These are phyloP conservation scores for Russula foetens DNA, from an alignment of 768 basidiomycete genomes.

Conservation along the genomic window DNA sequence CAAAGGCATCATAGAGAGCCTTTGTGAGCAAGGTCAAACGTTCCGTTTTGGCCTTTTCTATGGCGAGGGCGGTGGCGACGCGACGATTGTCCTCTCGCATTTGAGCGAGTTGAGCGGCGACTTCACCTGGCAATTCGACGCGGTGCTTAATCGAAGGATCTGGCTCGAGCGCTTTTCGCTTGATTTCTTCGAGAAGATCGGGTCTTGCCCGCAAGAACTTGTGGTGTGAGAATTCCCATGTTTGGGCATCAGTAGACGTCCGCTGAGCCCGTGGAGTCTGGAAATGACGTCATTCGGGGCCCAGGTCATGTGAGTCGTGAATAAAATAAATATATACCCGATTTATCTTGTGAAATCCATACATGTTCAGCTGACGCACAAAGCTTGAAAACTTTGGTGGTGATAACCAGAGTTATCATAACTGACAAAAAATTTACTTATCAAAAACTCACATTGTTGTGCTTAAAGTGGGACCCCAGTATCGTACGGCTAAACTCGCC, in stretches of 20 bases:
- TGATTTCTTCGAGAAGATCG: conserved; percentile 79
- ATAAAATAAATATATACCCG: conserved; percentile 42
- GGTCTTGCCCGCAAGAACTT: conserved; percentile 77
- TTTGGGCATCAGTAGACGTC: conserved; percentile 72
- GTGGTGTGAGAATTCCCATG: conserved; percentile 85
- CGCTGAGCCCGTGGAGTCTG: conserved; percentile 80
- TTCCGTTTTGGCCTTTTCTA: conserved; percentile 55
- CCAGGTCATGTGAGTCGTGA: conserved; percentile 7
- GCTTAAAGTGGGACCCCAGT: conserved; percentile 82
- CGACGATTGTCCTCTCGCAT: conserved; percentile 68
- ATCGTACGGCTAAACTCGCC: conserved; percentile 82
- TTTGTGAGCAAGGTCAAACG: conserved; percentile 51
- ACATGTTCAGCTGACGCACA: conserved; percentile 94
- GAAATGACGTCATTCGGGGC: conserved; percentile 5
- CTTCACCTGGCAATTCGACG: conserved; percentile 77
- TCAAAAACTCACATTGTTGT: conserved; percentile 61
- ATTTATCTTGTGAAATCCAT: conserved; percentile 93
- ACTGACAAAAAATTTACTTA: not conserved
- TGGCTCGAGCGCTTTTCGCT: conserved; percentile 76
- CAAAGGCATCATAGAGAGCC: conserved; percentile 54
- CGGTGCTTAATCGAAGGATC: conserved; percentile 65
- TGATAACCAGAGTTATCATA: too few species aligned
- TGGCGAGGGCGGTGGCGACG: conserved; percentile 42
- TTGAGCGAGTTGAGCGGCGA: conserved; percentile 52
- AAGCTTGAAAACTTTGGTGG: conserved; percentile 75